These are phyloP conservation scores for Naumovozyma castellii DNA, from an alignment of 805 yeast genomes.

Conservation along the genomic window DNA sequence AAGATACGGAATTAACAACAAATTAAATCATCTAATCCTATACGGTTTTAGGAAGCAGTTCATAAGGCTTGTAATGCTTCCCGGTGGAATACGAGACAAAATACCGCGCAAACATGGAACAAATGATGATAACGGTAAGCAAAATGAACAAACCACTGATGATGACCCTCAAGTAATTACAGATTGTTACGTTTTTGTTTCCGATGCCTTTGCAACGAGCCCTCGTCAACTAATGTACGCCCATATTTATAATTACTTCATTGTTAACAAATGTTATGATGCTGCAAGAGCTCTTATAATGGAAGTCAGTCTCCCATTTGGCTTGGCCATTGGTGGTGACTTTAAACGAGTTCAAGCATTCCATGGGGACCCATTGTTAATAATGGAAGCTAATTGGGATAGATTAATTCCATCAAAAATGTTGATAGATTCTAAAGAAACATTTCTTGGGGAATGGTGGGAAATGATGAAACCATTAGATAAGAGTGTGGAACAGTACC, in stretches of 20 bases:
- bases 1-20: too few relatives aligned
- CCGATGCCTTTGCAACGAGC: conserved; percentile 36
- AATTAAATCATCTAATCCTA: too few relatives aligned
- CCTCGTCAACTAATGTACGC: conserved; percentile 40
- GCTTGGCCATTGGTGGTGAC: conserved; percentile 13
- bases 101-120: too few relatives aligned
- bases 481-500: too few relatives aligned
- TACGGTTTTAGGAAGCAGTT: too few relatives aligned
- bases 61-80: too few relatives aligned
- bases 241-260: conserved; percentile 40
- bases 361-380: conserved; percentile 13
- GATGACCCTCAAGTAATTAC: conserved; percentile 1
- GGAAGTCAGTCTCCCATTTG: conserved; percentile 35
- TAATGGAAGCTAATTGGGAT: conserved; percentile 2
- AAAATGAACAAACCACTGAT: not conserved
- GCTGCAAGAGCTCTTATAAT: conserved; percentile 37
- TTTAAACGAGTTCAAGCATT: conserved; percentile 33
- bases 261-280: conserved; percentile 37
- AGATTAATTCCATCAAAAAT: conserved; percentile 26
- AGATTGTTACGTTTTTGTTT: conserved; percentile 16
- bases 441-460: conserved; percentile 49
- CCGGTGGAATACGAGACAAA: too few relatives aligned
- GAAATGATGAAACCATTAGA: too few relatives aligned
- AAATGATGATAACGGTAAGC: not conserved
- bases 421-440: conserved; percentile 35